Evolutionary conservation across 1,284 basidiomycete genomes (phyloP).

Genomic region (Microstroma glucosiphilum): DNA sequence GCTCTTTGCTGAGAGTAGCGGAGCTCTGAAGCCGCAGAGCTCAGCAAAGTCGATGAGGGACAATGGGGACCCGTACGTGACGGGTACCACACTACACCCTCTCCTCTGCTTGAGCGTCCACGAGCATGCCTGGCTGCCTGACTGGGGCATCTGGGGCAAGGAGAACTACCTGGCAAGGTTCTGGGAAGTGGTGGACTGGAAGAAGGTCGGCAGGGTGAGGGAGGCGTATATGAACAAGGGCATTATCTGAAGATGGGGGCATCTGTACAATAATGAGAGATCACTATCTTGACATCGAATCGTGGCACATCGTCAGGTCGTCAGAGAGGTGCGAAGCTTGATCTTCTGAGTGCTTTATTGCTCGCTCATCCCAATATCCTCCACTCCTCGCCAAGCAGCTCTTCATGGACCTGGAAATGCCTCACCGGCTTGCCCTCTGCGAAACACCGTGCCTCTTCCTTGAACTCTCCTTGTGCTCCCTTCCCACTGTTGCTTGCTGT

Average conservation of each 20-base stretch:
- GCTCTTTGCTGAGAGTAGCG: neutral
- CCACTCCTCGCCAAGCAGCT: slow-evolving; percentile 58
- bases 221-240: neutral
- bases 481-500: slow-evolving; percentile 50
- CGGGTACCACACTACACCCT: slow-evolving; percentile 61
- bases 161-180: slow-evolving; percentile 82
- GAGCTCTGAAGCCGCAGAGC: neutral
- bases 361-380: slow-evolving; percentile 27
- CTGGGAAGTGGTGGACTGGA: slow-evolving; percentile 84
- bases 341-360: neutral
- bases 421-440: slow-evolving; percentile 52
- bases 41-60: neutral
- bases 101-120: slow-evolving; percentile 78
- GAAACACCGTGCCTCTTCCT: slow-evolving; percentile 20
- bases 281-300: neutral
- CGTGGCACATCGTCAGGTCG: neutral
- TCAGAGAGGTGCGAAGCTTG: neutral
- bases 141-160: slow-evolving; percentile 90
- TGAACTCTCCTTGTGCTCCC: slow-evolving; percentile 58
- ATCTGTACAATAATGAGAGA: no score
- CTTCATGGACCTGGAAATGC: slow-evolving; percentile 77
- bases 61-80: neutral
- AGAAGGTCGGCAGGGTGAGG: slow-evolving; percentile 35
- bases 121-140: slow-evolving; percentile 84
- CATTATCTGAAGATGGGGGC: no score